Base-by-base conservation (phyloP, 441 rosid genomes). In the Arabidopsis lyrata region DNA sequence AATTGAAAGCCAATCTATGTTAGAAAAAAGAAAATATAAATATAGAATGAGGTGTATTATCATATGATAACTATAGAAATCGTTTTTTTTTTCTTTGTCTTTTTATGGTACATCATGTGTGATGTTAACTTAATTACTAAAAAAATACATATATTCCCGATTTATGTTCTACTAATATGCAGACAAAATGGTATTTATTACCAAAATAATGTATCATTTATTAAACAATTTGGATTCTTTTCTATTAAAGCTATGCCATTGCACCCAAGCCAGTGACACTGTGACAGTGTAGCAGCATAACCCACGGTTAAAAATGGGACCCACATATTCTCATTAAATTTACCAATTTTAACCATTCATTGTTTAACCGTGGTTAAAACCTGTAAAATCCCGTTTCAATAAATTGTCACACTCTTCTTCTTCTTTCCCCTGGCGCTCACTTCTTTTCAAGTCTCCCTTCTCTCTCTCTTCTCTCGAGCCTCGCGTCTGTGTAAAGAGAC, bases 401-500 rank as follows among this genome's bases (percentile, higher is more conserved):
- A 84, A 82, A 84, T 81, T 63, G 29, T 42, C 77, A 41, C 80
- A 36, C 74, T 55, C 72, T 15, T 55, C 66, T 24, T 29, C 67
- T 31, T 11, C 74, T 65, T 62, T 72, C 78, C 78, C 22, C 83
- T 80, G 86, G 85, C 95, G 88, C 93, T 84, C 92, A 69, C 86
- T 81, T 70, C 68, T 72, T 71, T 84, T 90, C 85, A 82, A 88
- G 81, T 81, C 75, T 36, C 32, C 39, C 22, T 11, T 14, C 53
- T 65, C 71, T 77, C 50, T 75, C 88, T 70, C 86, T 72, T 82
- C 4, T 80, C 20, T 80, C 82, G 79, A 79, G 81, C 63, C 72
- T 85, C 73, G 81, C 77, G 83, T 73, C 77, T 74, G 45, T 5
- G 9, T 35, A 8, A 44, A 64, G 58, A 68, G 63, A 52, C 59